Base-by-base conservation (phyloP, 257 asterid genomes). In the Solanum arcanum region DNA sequence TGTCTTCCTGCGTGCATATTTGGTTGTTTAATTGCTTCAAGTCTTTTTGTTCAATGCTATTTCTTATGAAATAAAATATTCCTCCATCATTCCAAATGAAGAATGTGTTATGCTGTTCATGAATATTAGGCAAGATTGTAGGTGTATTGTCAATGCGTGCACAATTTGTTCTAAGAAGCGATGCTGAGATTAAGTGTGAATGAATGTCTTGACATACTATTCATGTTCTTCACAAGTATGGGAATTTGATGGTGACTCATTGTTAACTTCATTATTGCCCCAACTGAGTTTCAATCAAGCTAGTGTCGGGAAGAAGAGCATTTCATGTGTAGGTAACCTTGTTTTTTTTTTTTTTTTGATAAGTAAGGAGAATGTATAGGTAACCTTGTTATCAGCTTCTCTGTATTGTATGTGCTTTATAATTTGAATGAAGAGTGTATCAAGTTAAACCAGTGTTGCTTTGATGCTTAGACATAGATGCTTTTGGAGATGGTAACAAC, bases 151-250 rank as follows among this genome's bases (percentile, higher is more conserved):
- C 66, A 46, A 27, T 15, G 84, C 9, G 3, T 78, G 14, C 27
- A 27, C 84, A 78, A 5, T 78, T 78, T 78, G 66, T 46, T 46
- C 27, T 27, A 49, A 46, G 84, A 15, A 78, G 42, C 7, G 25
- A 78, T 46, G 66, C 25, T 33, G 99, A 96, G 91, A 97, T 97
- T 89, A 97, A 94, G 90, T 97, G 99, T 70, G 99, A 97, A 91
- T 70, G 99, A 97, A 91, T 95, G 98, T 92, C 98, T 97, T 78
- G 99, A 97, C 88, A 97, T 96, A 87, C 90, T 95, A 56, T 95
- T 91, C 96, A 96, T 87, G 97, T 95, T 92, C 99, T 96, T 90
- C 99, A 96, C 91, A 97, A 94, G 89, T 96, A 94, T 66, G 99
- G 99, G 87, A 96, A 91, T 91, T 91, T 95, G 90, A 92, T 96